These are phyloP conservation scores for Carallia brachiata DNA, from an alignment of 345 rosid genomes.

Conservation along the genomic window DNA sequence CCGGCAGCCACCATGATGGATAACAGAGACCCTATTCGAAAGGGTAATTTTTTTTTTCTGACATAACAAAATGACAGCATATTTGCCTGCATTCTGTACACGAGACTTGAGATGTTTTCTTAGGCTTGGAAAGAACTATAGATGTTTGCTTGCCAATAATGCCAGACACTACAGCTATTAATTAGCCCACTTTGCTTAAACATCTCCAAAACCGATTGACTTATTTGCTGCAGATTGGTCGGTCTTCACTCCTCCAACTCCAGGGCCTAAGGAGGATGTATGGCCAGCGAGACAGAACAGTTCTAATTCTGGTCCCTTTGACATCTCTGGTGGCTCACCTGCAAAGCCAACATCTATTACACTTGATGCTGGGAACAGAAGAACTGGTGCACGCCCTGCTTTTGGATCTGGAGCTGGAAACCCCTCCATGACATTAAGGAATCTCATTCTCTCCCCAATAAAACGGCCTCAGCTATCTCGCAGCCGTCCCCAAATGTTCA, in stretches of 20 bases:
- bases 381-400: constrained; percentile 41
- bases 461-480: constrained; percentile 93
- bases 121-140: not conserved
- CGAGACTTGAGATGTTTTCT: not conserved
- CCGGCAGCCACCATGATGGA: constrained; percentile 59
- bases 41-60: constrained; percentile 50
- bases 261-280: constrained; percentile 86
- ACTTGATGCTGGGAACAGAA: constrained; percentile 58
- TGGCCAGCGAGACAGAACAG: constrained; percentile 91
- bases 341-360: constrained; percentile 50
- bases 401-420: constrained; percentile 53
- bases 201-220: constrained; percentile 66
- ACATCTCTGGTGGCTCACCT: constrained; percentile 61
- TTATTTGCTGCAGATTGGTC: constrained; percentile 84
- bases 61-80: constrained; percentile 10
- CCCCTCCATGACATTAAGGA: constrained; percentile 73
- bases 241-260: constrained; percentile 79
- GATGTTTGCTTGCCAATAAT: constrained; percentile 6
- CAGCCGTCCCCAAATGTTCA: constrained; percentile 61
- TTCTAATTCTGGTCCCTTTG: constrained; percentile 68
- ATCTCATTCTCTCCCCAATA: constrained; percentile 88
- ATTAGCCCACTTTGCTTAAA: constrained; percentile 25
- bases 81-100: not conserved
- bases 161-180: constrained; percentile 1
- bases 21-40: constrained; percentile 53